Percentiles rank a stretch among this genome's conserved stretches.
Evolutionary conservation across 1,139 yeast species (phyloP).

Genomic region (Blastobotrys illinoisensis): DNA sequence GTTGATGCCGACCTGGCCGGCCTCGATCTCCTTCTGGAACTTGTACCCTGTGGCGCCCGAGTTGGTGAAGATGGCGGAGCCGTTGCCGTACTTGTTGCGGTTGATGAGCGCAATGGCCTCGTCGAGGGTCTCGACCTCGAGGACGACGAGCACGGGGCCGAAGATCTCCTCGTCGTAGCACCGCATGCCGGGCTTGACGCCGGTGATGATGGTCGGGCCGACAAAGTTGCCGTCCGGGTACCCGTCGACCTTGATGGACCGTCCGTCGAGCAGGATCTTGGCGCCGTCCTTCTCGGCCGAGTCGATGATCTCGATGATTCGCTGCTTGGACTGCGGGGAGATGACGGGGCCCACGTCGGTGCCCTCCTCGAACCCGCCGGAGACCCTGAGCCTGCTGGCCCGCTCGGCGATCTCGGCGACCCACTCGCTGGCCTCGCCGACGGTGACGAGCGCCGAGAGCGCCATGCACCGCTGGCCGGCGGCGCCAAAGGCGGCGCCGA

Average conservation of each 20-base stretch:
- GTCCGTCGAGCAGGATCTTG: conserved; percentile 57
- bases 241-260: conserved; percentile 46
- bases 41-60: conserved; percentile 67
- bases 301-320: conserved; percentile 51
- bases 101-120: conserved; percentile 67
- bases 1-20: conserved; percentile 76
- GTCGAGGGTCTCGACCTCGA: conserved; percentile 61
- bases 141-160: conserved; percentile 67
- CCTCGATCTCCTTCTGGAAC: conserved; percentile 64
- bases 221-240: conserved; percentile 66
- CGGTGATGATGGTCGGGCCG: conserved; percentile 65
- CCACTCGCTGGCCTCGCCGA: conserved; percentile 66
- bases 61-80: conserved; percentile 64
- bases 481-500: conserved; percentile 80
- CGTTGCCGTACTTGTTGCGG: conserved; percentile 66
- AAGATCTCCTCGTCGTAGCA: conserved; percentile 73
- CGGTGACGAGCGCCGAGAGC: conserved; percentile 68
- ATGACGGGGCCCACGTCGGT: conserved; percentile 72
- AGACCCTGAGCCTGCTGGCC: conserved; percentile 54
- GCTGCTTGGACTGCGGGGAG: conserved; percentile 51
- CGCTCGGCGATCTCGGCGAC: conserved; percentile 53
- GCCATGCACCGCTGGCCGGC: conserved; percentile 89
- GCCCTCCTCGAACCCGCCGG: conserved; percentile 59
- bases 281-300: conserved; percentile 56
- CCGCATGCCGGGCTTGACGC: conserved; percentile 62